Percentiles rank a stretch among this genome's conserved stretches.
phyloP scores from a whole-genome alignment of 345 rosid species.

The Toxicodendron radicans region DNA sequence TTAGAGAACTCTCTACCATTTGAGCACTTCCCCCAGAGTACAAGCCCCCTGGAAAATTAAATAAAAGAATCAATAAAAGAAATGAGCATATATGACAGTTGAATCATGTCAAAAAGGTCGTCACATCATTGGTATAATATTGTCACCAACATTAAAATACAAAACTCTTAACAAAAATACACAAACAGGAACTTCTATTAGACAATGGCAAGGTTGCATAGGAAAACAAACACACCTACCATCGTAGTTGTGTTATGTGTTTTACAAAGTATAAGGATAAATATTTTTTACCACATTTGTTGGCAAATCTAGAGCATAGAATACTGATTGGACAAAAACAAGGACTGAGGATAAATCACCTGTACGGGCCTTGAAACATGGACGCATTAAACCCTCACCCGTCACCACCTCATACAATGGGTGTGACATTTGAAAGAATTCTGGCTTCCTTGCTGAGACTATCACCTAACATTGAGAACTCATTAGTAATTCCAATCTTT shows the following conservation, averaged over 20 bases:
- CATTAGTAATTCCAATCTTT: background rate
- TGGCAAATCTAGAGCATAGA: background rate
- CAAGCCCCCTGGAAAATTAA: conserved; percentile 60
- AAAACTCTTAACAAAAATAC: background rate
- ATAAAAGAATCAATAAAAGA: background rate
- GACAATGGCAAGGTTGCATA: background rate
- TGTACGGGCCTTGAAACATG: conserved; percentile 85
- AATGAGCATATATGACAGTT: background rate
- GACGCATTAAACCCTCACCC: conserved; percentile 93
- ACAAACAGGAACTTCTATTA: background rate
- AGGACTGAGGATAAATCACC: conserved; percentile 44
- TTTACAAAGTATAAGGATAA: conserved; percentile 2
- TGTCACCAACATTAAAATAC: background rate
- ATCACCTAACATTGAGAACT: conserved; percentile 52
- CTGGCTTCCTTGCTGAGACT: conserved; percentile 97
- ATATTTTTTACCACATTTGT: background rate
- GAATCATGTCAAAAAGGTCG: conserved; percentile 8
- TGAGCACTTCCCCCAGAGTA: conserved; percentile 99
- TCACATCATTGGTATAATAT: background rate
- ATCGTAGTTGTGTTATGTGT: background rate
- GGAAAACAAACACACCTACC: background rate
- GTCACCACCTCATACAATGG: conserved; percentile 95
- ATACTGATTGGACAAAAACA: conserved; percentile 16
- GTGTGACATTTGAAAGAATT: conserved; percentile 97
- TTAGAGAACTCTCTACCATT: conserved; percentile 84